Conservation (phyloP, 345 rosid species). For the Raphanus raphanistrum region DNA sequence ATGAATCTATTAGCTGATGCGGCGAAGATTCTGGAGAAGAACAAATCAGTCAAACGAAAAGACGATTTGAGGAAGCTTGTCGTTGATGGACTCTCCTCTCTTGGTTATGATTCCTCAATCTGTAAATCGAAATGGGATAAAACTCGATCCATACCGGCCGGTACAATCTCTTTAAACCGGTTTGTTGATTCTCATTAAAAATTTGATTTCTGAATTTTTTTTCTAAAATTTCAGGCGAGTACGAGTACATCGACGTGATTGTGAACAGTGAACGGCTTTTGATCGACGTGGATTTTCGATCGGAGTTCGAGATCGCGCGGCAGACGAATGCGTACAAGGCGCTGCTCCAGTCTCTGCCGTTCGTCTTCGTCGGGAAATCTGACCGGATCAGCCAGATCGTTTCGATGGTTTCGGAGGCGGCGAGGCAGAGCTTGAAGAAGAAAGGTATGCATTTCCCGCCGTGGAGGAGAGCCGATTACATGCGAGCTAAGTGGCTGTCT, state of each 20-base stretch:
- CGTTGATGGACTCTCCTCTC: constrained; percentile 52
- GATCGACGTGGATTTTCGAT: constrained; percentile 80
- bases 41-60: constrained; percentile 61
- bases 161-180: constrained; percentile 39
- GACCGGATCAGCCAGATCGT: constrained; percentile 77
- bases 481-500: constrained; percentile 85
- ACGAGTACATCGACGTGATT: constrained; percentile 82
- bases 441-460: constrained; percentile 91
- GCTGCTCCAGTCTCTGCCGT: constrained; percentile 70
- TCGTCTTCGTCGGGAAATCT: constrained; percentile 74
- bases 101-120: constrained; percentile 69
- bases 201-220: neutral
- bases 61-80: constrained; percentile 63
- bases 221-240: constrained; percentile 56
- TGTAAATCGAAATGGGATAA: constrained; percentile 95
- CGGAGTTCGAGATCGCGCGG: constrained; percentile 91
- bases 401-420: constrained; percentile 77
- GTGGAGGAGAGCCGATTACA: constrained; percentile 85
- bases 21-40: constrained; percentile 68
- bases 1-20: constrained; percentile 67
- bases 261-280: constrained; percentile 60
- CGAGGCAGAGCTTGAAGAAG: constrained; percentile 81
- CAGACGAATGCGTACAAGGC: constrained; percentile 66
- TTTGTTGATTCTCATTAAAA: neutral
- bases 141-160: constrained; percentile 66